Percentiles rank a stretch among this genome's conserved stretches.
Conservation (phyloP, 257 asterid genomes). For the Capsicum chinense region DNA sequence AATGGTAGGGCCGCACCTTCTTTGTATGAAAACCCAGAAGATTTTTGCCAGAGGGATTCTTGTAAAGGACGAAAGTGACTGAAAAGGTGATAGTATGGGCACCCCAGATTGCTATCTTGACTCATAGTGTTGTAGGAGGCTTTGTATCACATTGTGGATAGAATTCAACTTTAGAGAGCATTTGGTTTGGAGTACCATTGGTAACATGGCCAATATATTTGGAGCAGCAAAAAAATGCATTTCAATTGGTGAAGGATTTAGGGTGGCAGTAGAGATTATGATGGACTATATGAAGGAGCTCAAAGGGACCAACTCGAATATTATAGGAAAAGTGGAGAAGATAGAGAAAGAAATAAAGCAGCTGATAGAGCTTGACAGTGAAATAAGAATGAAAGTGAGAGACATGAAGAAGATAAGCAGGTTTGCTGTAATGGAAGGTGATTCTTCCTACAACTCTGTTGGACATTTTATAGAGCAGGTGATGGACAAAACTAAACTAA, state of each 20-base stretch:
- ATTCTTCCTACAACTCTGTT: slow-evolving; percentile 25
- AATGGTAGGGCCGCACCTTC: no score
- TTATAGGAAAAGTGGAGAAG: slow-evolving; percentile 10
- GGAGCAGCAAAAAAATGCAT: slow-evolving; percentile 45
- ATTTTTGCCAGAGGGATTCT: slow-evolving; percentile 40
- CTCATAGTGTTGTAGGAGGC: slow-evolving; percentile 34
- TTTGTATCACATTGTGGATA: slow-evolving; percentile 40
- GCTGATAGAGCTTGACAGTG: slow-evolving; percentile 36
- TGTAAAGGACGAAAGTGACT: slow-evolving; percentile 27
- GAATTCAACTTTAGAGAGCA: slow-evolving; percentile 38
- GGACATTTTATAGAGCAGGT: slow-evolving; percentile 29
- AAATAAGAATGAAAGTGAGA: slow-evolving; percentile 41
- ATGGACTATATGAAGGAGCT: slow-evolving; percentile 37
- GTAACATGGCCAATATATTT: slow-evolving; percentile 43
- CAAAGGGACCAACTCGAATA: background rate
- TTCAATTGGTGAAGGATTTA: slow-evolving; percentile 39
- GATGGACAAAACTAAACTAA: background rate
- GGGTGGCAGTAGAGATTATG: slow-evolving; percentile 38
- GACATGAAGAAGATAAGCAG: slow-evolving; percentile 23
- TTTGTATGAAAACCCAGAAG: background rate
- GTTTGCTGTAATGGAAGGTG: slow-evolving; percentile 25
- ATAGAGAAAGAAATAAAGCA: slow-evolving; percentile 34
- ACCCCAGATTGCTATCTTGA: slow-evolving; percentile 29
- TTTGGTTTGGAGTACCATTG: slow-evolving; percentile 38
- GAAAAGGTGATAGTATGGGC: slow-evolving; percentile 40